Evolutionary conservation across 129 eudicot species (phyloP).

Genomic region (Helianthus tuberosus): DNA sequence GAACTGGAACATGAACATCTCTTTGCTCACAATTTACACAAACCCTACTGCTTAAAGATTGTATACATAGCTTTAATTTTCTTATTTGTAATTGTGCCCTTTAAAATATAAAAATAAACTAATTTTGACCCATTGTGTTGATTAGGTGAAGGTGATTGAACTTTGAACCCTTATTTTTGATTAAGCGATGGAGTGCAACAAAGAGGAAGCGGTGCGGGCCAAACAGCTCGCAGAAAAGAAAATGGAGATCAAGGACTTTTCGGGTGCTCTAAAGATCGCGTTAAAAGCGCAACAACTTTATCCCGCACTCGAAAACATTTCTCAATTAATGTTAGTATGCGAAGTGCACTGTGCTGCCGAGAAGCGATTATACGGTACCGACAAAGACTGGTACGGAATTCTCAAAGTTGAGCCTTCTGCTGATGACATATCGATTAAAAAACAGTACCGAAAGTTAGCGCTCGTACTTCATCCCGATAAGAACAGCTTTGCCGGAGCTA

Average conservation of each 20-base stretch:
- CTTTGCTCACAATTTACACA: background rate
- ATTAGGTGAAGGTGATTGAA: constrained; percentile 23
- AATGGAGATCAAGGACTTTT: constrained; percentile 59
- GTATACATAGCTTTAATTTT: background rate
- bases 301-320: constrained; percentile 54
- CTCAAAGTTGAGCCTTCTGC: constrained; percentile 49
- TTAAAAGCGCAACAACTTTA: constrained; percentile 57
- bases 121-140: background rate
- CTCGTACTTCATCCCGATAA: constrained; percentile 74
- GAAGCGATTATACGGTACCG: constrained; percentile 43
- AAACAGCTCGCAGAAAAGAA: constrained; percentile 54
- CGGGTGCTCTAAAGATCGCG: constrained; percentile 55
- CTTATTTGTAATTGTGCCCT: constrained; percentile 4
- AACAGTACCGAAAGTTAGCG: constrained; percentile 63
- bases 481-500: constrained; percentile 63
- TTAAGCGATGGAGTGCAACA: constrained; percentile 61
- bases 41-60: background rate
- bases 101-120: background rate
- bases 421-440: constrained; percentile 55
- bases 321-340: constrained; percentile 56
- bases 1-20: too few relatives aligned
- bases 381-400: constrained; percentile 68
- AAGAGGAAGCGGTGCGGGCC: constrained; percentile 69
- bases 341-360: constrained; percentile 64
- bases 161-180: constrained; percentile 22